Evolutionary conservation across 768 basidiomycete species (phyloP).

Genomic region (Obba rivulosa): DNA sequence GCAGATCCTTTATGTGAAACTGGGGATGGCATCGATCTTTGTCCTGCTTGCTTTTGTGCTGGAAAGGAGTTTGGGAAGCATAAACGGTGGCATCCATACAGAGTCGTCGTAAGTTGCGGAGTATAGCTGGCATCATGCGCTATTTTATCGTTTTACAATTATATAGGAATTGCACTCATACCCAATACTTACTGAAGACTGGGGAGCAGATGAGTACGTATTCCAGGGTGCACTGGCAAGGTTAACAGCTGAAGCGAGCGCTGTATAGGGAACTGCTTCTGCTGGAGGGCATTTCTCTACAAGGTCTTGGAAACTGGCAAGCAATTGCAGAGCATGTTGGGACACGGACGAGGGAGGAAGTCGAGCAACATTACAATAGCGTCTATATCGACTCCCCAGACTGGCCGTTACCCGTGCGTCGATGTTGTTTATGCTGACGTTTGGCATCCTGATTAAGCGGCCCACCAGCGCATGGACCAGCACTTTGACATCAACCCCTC

Average conservation of each 20-base stretch:
- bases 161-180: slow-evolving; percentile 91
- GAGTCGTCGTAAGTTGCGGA: slow-evolving; percentile 64
- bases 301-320: slow-evolving; percentile 95
- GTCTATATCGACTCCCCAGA: slow-evolving; percentile 74
- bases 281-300: slow-evolving; percentile 79
- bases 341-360: slow-evolving; percentile 89
- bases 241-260: background rate
- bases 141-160: slow-evolving; percentile 7
- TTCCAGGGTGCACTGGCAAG: background rate
- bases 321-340: slow-evolving; percentile 95
- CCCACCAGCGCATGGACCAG: slow-evolving; percentile 36
- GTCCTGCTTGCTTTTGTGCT: slow-evolving; percentile 86
- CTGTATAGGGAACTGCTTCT: slow-evolving; percentile 74
- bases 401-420: slow-evolving; percentile 78
- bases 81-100: slow-evolving; percentile 82
- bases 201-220: slow-evolving; percentile 95
- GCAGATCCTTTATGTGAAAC: slow-evolving; percentile 74
- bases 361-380: slow-evolving; percentile 80
- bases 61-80: slow-evolving; percentile 88
- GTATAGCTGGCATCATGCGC: slow-evolving; percentile 10
- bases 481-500: slow-evolving; percentile 71
- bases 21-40: slow-evolving; percentile 85
- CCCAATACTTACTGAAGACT: slow-evolving; percentile 91
- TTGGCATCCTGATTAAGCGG: slow-evolving; percentile 9
- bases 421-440: background rate